phyloP scores from a whole-genome alignment of 768 basidiomycete genomes.

The Coprinellus micaceus region DNA sequence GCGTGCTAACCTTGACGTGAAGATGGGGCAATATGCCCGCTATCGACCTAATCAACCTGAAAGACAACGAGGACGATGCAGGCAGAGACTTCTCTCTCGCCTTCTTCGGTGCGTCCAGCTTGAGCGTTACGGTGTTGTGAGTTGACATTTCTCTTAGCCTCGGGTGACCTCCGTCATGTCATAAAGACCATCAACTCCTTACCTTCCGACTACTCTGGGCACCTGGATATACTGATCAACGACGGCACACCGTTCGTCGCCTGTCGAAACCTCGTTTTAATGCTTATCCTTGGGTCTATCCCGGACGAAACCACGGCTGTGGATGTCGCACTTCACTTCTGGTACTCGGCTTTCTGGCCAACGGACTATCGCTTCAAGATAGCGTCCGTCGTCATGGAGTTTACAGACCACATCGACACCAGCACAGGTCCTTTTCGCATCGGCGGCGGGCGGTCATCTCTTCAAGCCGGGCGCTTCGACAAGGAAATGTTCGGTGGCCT shows the following conservation, averaged over 20 bases:
- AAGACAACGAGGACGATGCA: constrained; percentile 16
- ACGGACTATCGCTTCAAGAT: constrained; percentile 18
- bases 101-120: constrained; percentile 21
- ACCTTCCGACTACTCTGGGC: constrained; percentile 24
- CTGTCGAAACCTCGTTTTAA: constrained; percentile 35
- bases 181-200: constrained; percentile 37
- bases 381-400: constrained; percentile 5
- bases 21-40: constrained; percentile 23
- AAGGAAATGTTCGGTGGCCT: background rate
- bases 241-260: constrained; percentile 24
- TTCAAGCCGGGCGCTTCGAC: background rate
- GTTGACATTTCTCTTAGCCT: constrained; percentile 26
- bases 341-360: constrained; percentile 41
- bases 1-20: background rate
- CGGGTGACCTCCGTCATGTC: constrained; percentile 41
- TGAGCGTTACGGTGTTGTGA: too few relatives aligned
- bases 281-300: constrained; percentile 31
- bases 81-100: constrained; percentile 15
- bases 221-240: constrained; percentile 34
- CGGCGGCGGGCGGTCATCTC: background rate
- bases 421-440: background rate
- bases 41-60: constrained; percentile 17
- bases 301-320: constrained; percentile 27
- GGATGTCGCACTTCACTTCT: constrained; percentile 40
- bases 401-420: constrained; percentile 15